phyloP scores from a whole-genome alignment of 2,329 filamentous ascomycete genomes.

The Pseudopyricularia javanii region DNA sequence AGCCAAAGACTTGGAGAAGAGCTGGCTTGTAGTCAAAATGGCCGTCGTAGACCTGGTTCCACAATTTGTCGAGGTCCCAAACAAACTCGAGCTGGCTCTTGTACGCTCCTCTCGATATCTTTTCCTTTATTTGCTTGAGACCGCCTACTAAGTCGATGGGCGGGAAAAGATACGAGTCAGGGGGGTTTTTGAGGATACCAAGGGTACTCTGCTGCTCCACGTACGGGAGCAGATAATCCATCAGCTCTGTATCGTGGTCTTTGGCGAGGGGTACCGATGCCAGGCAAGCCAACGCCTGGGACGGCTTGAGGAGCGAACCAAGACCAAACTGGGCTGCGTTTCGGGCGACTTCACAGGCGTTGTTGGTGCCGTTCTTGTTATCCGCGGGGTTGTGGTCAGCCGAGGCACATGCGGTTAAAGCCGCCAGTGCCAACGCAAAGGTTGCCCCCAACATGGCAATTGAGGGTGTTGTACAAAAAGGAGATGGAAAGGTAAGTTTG shows the following conservation, averaged over 20 bases:
- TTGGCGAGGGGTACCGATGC: conserved; percentile 29
- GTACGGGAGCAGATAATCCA: conserved; percentile 30
- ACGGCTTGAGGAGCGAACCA: neutral
- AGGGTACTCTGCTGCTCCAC: conserved; percentile 30
- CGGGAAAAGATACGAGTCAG: conserved; percentile 25
- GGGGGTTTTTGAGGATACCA: conserved; percentile 25
- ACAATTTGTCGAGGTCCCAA: conserved; percentile 17
- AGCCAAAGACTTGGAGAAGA: conserved; percentile 16
- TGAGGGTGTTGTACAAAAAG: neutral
- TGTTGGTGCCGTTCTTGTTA: neutral
- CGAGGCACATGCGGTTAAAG: neutral
- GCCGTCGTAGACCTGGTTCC: conserved; percentile 19
- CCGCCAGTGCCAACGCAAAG: neutral
- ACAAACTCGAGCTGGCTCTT: conserved; percentile 24
- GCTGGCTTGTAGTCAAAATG: conserved; percentile 18
- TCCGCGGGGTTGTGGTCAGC: neutral
- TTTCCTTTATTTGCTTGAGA: conserved; percentile 15
- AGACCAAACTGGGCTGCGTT: neutral
- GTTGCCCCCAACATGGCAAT: neutral
- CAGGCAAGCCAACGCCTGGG: conserved; percentile 25
- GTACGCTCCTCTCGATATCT: conserved; percentile 18
- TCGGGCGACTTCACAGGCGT: conserved; percentile 6
- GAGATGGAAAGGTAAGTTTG: too few species aligned
- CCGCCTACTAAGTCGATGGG: conserved; percentile 18
- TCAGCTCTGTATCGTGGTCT: conserved; percentile 26